These are phyloP conservation scores for Delphinella strobiligena DNA, from an alignment of 2,329 filamentous ascomycete species.

Conservation along the genomic window DNA sequence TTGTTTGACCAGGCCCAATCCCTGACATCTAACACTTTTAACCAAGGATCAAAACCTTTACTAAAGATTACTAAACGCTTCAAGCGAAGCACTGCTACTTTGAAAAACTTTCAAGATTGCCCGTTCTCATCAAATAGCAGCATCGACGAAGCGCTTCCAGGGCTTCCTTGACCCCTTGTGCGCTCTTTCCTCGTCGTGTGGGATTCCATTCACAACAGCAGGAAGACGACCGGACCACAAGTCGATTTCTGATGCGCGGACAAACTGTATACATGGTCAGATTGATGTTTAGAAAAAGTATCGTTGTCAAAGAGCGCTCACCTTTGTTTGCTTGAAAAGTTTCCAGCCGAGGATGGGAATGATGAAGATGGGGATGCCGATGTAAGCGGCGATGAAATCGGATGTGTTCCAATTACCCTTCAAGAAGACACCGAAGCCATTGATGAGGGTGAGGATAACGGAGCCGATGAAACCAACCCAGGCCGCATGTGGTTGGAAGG, in stretches of 20 bases:
- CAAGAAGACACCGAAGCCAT: constrained; percentile 23
- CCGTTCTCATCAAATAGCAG: not conserved
- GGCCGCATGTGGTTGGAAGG: constrained; percentile 22
- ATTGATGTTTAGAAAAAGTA: not conserved
- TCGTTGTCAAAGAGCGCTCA: constrained; percentile 17
- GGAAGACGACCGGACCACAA: constrained; percentile 15
- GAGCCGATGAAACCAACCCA: constrained; percentile 12
- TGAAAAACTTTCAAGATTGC: too few relatives aligned
- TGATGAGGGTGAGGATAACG: constrained; percentile 18
- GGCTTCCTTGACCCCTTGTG: not conserved
- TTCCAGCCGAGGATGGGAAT: constrained; percentile 33
- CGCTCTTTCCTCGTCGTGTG: not conserved
- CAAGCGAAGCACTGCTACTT: too few relatives aligned
- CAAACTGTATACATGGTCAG: too few relatives aligned
- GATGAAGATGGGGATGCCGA: constrained; percentile 26
- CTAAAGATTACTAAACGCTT: too few relatives aligned
- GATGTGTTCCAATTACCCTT: constrained; percentile 24
- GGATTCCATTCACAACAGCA: not conserved
- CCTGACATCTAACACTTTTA: too few relatives aligned
- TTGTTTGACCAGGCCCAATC: too few relatives aligned
- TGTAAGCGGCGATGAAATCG: constrained; percentile 27
- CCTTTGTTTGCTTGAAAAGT: constrained; percentile 24
- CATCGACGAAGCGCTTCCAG: not conserved
- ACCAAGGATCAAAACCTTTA: too few relatives aligned
- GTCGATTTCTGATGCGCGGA: constrained; percentile 15